phyloP scores from a whole-genome alignment of 2,329 filamentous ascomycete species.

The Ascochyta fabae region DNA sequence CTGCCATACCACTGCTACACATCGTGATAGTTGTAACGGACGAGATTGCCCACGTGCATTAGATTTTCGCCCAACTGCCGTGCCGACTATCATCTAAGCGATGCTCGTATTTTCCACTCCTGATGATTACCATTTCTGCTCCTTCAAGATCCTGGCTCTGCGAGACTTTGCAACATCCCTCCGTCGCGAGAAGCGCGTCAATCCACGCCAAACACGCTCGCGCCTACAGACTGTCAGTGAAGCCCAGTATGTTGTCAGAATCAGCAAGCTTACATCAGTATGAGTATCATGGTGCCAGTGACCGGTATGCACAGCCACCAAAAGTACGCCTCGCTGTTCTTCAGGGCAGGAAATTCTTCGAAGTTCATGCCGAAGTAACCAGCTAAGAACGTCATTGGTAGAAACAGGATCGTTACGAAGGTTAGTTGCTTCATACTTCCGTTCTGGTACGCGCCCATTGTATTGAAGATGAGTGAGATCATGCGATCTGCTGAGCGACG shows the following conservation, averaged over 20 bases:
- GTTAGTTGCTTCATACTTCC: constrained; percentile 91
- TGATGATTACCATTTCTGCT: constrained; percentile 1
- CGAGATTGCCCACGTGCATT: too few species aligned
- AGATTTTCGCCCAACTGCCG: too few species aligned
- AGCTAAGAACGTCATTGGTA: constrained; percentile 85
- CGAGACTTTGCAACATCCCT: constrained; percentile 7
- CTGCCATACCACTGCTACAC: too few species aligned
- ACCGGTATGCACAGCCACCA: constrained; percentile 53
- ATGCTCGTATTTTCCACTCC: too few species aligned
- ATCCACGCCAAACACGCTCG: constrained; percentile 7
- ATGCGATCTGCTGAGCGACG: constrained; percentile 75
- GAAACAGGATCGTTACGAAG: constrained; percentile 84
- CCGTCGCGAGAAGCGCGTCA: constrained; percentile 7
- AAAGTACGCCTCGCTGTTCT: constrained; percentile 59
- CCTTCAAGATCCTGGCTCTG: background rate
- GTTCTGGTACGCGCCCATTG: constrained; percentile 84
- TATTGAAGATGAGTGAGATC: constrained; percentile 92
- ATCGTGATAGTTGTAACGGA: too few species aligned
- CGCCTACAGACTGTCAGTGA: constrained; percentile 5
- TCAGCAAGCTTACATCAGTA: constrained; percentile 22
- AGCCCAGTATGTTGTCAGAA: background rate
- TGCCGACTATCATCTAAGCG: too few species aligned
- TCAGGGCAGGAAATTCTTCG: constrained; percentile 54
- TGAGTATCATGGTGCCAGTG: constrained; percentile 41
- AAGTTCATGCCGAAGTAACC: constrained; percentile 71